These are phyloP conservation scores for Bipolaris zeicola DNA, from an alignment of 2,329 filamentous ascomycete genomes.

Conservation along the genomic window DNA sequence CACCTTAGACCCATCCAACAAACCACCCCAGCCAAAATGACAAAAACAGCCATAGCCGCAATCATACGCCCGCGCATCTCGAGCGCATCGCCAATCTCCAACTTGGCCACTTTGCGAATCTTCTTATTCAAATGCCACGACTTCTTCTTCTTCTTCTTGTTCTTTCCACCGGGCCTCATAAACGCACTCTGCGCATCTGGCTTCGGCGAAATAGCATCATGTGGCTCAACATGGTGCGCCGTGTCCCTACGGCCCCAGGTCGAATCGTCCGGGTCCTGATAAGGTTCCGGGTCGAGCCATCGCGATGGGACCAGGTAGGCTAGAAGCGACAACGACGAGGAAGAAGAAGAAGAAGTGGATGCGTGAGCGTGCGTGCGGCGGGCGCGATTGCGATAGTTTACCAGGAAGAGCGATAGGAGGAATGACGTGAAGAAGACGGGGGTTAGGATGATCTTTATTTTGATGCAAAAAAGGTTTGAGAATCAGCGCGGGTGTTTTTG, in stretches of 20 bases:
- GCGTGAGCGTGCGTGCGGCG: constrained; percentile 51
- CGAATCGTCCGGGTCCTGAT: constrained; percentile 47
- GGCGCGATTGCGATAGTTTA: constrained; percentile 63
- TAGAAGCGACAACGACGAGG: constrained; percentile 10
- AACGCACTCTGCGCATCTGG: constrained; percentile 3
- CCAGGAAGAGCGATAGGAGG: constrained; percentile 66
- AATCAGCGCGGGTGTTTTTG: background rate
- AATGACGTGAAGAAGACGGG: constrained; percentile 69
- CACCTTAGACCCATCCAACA: constrained; percentile 31
- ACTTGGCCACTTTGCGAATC: constrained; percentile 62
- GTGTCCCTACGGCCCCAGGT: constrained; percentile 27
- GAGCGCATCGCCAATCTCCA: constrained; percentile 69
- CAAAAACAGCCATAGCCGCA: constrained; percentile 52
- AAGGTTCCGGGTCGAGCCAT: constrained; percentile 51
- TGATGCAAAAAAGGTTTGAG: too few relatives aligned
- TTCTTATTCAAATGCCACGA: constrained; percentile 51
- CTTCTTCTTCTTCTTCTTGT: constrained; percentile 12
- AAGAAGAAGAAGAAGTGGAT: constrained; percentile 17
- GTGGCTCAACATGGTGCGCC: constrained; percentile 29
- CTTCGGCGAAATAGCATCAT: constrained; percentile 23
- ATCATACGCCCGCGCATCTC: constrained; percentile 63
- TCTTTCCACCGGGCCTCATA: constrained; percentile 11
- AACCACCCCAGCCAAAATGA: constrained; percentile 22
- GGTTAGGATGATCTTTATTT: constrained; percentile 58
- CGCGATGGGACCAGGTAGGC: constrained; percentile 30